Conservation (phyloP, 108 stramenopile genomes). For the Skeletonema marinoi region DNA sequence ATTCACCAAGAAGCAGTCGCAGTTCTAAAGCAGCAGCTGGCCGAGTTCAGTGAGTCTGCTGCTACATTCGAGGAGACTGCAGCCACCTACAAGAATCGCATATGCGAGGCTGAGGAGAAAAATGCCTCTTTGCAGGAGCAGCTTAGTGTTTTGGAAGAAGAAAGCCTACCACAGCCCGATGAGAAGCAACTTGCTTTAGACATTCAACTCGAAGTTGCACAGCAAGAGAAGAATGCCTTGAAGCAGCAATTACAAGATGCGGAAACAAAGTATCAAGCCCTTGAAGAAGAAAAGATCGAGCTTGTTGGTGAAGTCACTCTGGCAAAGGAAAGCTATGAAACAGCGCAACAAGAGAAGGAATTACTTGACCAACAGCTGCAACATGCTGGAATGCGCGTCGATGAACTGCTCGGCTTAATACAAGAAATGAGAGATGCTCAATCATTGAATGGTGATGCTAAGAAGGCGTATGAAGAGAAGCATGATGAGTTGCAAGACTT, state of each 20-base stretch:
- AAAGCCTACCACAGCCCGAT: background rate
- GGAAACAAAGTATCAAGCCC: background rate
- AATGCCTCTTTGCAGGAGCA: background rate
- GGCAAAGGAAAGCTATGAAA: background rate
- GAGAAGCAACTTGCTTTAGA: slow-evolving; percentile 2
- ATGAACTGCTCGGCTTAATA: background rate
- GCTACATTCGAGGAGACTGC: background rate
- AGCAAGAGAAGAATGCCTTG: slow-evolving; percentile 3
- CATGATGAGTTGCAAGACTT: background rate
- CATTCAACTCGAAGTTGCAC: background rate
- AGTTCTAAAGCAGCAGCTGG: background rate
- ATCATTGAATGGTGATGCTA: background rate
- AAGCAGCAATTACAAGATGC: slow-evolving; percentile 12
- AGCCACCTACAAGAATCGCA: background rate
- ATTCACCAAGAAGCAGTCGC: background rate
- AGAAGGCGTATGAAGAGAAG: background rate
- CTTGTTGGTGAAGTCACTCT: background rate
- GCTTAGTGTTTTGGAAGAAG: background rate
- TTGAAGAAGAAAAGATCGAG: slow-evolving; percentile 5
- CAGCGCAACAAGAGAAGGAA: background rate
- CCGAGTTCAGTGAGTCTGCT: background rate
- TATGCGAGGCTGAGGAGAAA: background rate
- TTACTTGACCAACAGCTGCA: slow-evolving; percentile 11
- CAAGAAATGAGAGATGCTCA: background rate
- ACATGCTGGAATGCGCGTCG: background rate